Base-by-base conservation (phyloP, 768 basidiomycete species). In the Pisolithus orientalis region DNA sequence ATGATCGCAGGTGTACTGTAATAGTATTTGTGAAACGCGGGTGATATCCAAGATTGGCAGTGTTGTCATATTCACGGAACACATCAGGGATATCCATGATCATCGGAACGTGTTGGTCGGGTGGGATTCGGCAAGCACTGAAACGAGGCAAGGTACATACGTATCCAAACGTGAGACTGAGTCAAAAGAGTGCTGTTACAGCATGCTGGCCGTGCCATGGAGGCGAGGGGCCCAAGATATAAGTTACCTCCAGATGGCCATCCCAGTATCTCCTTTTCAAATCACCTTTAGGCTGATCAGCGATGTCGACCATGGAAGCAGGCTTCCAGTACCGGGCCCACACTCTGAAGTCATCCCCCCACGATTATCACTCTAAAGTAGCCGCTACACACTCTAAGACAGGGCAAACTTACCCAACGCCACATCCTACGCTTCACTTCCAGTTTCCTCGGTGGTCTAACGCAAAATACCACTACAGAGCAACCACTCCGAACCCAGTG, bases 191-290 rank as follows among this genome's bases (percentile, higher is more conserved):
- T 31, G 44, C 27, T 47, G 34, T 39, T 54, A 57, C 17, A 59
- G 65, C 66, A 54, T 64, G 64, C 68, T 61, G 32, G 52, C 66
- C 66, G 58, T 60, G 63, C 64, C 62, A 63, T 58, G 68, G 64
- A 55, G 62, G 53, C 53, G 39, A 43, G 57, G 58, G 50, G 56
- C 52, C 9, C 6, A 47, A 70, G 68, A 70, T 70, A 68, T 59
- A 68, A 68, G 44, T 13, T 37, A 53, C 49, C 55, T 54, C 42
- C 38, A 45, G 50, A 39, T 40, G 52, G 57, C 54, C 51, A 53
- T 51, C 42, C 34, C 37, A 21, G 21, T 21, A 51, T 38, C 55
- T 39, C 40, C 37, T 51, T 46, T 48, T 38, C 16, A 25, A 42
- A 49, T 58, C 39, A 54, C 53, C 47, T 34, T 34, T 34, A 13